Percentiles rank a stretch among this genome's conserved stretches.
Evolutionary conservation across 768 basidiomycete genomes (phyloP).

Genomic region (Kwoniella dejecticola): DNA sequence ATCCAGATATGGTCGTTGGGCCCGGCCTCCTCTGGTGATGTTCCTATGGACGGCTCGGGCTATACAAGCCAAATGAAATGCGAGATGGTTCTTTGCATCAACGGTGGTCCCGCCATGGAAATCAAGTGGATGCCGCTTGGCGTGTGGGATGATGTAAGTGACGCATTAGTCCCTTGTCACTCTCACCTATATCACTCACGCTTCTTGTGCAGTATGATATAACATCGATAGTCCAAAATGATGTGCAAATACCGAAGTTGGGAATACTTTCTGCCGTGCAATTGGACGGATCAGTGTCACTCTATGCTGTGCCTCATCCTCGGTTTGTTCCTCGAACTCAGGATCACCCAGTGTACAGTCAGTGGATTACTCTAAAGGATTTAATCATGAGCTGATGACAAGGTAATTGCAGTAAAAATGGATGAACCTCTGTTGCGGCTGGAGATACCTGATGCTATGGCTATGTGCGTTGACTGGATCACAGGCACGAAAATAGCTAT

Average conservation of each 20-base stretch:
- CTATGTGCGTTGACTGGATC: constrained; percentile 84
- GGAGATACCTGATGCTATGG: constrained; percentile 72
- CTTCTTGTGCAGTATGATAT: constrained; percentile 3
- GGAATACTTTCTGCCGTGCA: constrained; percentile 84
- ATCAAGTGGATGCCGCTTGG: constrained; percentile 93
- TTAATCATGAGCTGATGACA: too few relatives aligned
- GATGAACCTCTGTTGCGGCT: constrained; percentile 69
- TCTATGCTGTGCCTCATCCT: constrained; percentile 81
- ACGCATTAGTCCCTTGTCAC: not conserved
- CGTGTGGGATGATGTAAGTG: constrained; percentile 65
- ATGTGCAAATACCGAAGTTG: constrained; percentile 61
- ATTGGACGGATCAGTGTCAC: constrained; percentile 77
- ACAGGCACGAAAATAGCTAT: constrained; percentile 79
- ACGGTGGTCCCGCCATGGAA: constrained; percentile 76
- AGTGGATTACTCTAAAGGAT: too few relatives aligned
- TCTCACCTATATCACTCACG: not conserved
- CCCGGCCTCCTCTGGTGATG: constrained; percentile 33
- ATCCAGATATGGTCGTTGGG: constrained; percentile 82
- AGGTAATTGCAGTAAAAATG: constrained; percentile 54
- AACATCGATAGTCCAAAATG: not conserved
- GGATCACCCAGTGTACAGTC: constrained; percentile 32
- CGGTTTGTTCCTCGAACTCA: not conserved
- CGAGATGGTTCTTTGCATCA: constrained; percentile 81
- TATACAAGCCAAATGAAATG: constrained; percentile 66
- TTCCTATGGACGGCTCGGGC: constrained; percentile 10